Base-by-base conservation (phyloP, 2,329 filamentous ascomycete genomes). In the Xylariomycetidae sp. region DNA sequence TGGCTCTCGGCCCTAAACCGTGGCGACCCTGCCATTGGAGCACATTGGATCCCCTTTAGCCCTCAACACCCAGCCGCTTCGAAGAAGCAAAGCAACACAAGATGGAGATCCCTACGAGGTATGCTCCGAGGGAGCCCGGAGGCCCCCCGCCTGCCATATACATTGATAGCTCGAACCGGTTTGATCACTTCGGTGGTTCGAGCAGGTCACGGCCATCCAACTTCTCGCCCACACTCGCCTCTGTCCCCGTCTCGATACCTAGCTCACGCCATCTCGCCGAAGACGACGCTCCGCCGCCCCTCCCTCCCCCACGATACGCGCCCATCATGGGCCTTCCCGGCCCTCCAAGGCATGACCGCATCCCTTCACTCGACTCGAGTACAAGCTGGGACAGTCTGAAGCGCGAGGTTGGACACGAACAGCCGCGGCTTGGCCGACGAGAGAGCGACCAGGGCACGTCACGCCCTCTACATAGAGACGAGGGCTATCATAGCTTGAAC, bases 161-260 rank as follows among this genome's bases (percentile, higher is more conserved):
- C 47, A 50, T 54, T 15, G 40, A 55, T 34, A 40, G 39, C 16
- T 46, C 49, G 22, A 44, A 41, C 26, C 46, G 42, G 15, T 48
- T 49, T 26, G 44, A 53, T 25, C 38, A 43, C 13, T 46, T 44
- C 31, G 44, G 43, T 35, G 42, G 43, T n/a, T 42, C 48, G 14
- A 41, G 43, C 12, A 43, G 47, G 24, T 35, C 47, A 26, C 52
- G 41, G 19, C 23, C 33, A 4, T 51, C 54, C n/a, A 45, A 41
- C 33, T 52, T 53, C 39, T 54, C 57, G 12, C 47, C 54, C 8
- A 42, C 52, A 22, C 26, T 49, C 14, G 38, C 53, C 15, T 59
- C 59, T 8, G 53, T 54, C 22, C 58, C 59, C 3, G 59, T 61
- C 57, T 50, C 56, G 16, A 61, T 63, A 46, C 53, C 52, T 14